Evolutionary conservation across 2,329 filamentous ascomycete species (phyloP), one percentile per base, ranked within the genome.

Genomic region (Pseudogymnoascus sp.): DNA sequence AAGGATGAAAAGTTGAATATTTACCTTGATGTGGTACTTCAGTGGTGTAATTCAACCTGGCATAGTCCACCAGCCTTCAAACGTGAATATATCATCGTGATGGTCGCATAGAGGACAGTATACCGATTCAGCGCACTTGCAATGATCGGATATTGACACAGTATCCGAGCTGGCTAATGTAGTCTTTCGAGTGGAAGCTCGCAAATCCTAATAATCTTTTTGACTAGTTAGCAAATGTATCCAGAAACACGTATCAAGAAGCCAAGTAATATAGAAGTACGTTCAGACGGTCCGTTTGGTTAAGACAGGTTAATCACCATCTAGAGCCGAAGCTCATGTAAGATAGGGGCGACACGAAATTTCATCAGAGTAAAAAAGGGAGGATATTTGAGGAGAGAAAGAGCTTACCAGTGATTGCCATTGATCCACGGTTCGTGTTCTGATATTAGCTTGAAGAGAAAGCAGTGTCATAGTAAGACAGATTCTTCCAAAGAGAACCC

Each of bases 291-390:
- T 82, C 80, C 79, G 75, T 81, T 83, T 83, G 80, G 81, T 78
- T 75, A 76, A 79, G 80, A 82, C 80, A 77, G 80, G 81, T 82
- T 79, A 74, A 78, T 83, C 81, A 83, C 80, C 81, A 84, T 77
- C 65, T 59, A 70, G 71, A 72, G 70, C 67, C 64, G 64, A 69
- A 70, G 67, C 68, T 72, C 68, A 64, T 68, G 76, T 83, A 80
- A 79, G 81, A 80, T 81, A 82, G 81, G 81, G 81, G 81, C 81
- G 81, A 83, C 81, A 80, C 76, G 73, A 75, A 72, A 75, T 73
- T 76, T 83, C 81, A 83, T 84, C 81, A 83, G 79, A 60, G 63
- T 62, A 67, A 62, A 67, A 62, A 58, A 59, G 36, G 61, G 62
- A 5, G 28, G 38, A 22, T 45, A 12, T 55, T 30, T 30, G n/a